Evolutionary conservation across 768 basidiomycete genomes (phyloP), one percentile per base, ranked within the genome.

Genomic region (Lentinula boryana): DNA sequence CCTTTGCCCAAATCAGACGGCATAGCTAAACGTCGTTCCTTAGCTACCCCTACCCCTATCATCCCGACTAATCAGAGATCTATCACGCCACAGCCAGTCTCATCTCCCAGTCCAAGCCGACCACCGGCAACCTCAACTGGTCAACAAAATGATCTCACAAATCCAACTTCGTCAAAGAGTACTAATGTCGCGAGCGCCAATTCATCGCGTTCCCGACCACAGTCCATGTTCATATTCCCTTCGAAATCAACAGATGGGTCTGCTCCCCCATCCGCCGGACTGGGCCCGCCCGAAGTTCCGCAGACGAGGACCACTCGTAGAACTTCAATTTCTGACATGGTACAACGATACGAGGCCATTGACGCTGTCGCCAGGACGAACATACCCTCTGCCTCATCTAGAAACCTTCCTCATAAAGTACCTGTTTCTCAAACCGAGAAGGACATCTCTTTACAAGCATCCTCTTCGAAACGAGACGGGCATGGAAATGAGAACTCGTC

Each of bases 301-400:
- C 78, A 71, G 46, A 72, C 77, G 38, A 79, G 79, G 35, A 70
- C 70, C 5, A 67, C 69, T 7, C 82, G 91, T 18, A 80, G 91
- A 56, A 88, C 86, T 4, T 93, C 92, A 0, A 93, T 93, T 66
- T 85, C 91, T 43, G 85, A 93, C 68, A 92, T 93, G 84, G 92
- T 93, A 27, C 88, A 90, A 65, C 83, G 78, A 49, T 94, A 86
- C 69, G 92, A 94, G 70, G 83, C 85, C 6, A 84, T 93, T 58
- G 80, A 36, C 74, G 72, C 21, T 71, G 68, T 58, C 63, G 66
- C 23, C 77, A 74, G 63, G 3, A 62, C 70, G 46, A 62, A 64
- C 33, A 31, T 66, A 16, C 44, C 66, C 21, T 61, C 71, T 32
- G 63, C 70, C 4, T 54, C 73, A 9, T 59, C 70, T 44, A 33